Base-by-base conservation (phyloP, 192 early-diverging fungal species). In the Cladochytrium replicatum region DNA sequence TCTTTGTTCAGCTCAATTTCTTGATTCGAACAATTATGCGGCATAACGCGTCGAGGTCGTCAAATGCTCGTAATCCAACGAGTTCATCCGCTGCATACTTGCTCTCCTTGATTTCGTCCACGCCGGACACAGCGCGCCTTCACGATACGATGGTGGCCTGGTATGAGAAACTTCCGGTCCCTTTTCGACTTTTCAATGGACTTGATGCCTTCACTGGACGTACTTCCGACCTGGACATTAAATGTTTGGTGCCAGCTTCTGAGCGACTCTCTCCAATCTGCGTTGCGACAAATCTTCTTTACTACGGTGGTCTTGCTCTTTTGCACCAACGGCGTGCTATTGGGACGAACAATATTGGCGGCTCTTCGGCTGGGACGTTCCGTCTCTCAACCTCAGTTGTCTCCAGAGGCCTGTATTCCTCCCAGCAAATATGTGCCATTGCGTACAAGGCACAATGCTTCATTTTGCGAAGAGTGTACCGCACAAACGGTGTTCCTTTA, bases 1-100 rank as follows among this genome's bases (percentile, higher is more conserved):
- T 51, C 34, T 34, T 63, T 3, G 48, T 63, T 24, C 53, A 63
- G 29, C 48, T 57, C 15, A 52, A 32, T 11, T 60, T 29, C 49
- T 29, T 55, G 37, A 23, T 54, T 17, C 52, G 61, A 29, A 13
- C 34, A 15, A 38, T 52, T 2, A 8, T 63, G 6, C 29, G 61
- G 11, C 46, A 21, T 24, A 29, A 13, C 48, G 44, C 21, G 11
- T n/a, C n/a, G n/a, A n/a, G 22, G 17, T n/a, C 47, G 17, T 1
- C 19, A 30, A 7, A 13, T 27, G 7, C 17, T 41, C 25, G 9
- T 23, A 1, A 11, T 21, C 11, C 13, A n/a, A 28, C 27, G 24
- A 29, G 7, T 32, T n/a, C 42, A 24, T 13, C 17, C 11, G 34
- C 8, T 15, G 13, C 23, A 6, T n/a, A 17, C 17, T 22, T 58